Evolutionary conservation across 106 monocot genomes (phyloP), one percentile per base, ranked within the genome.

Genomic region (Acorus gramineus): DNA sequence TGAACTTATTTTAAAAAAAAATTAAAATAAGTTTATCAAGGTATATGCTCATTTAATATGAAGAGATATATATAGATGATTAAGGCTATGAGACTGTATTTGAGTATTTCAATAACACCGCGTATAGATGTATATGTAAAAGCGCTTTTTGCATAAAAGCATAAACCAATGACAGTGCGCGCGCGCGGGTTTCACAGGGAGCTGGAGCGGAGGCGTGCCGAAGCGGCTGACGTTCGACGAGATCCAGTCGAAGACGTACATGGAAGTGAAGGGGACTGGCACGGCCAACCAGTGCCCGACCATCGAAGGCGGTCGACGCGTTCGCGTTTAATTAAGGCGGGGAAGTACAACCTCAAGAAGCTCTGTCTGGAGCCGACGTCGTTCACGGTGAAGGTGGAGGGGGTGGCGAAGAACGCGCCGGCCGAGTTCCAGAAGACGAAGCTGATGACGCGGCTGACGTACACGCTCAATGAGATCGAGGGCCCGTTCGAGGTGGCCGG

Each of bases 401-500:
- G 85, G 42, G 53, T 96, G 5, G 59, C 44, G 61, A 96, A 96
- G 80, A 96, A 90, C 68, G 13, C 95, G 1, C 66, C 90, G 1
- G 71, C 87, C 0, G 95, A 90, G 56, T 96, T 96, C 85, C 90
- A 90, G 71, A 82, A 82, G 72, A 96, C 95, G 9, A 96, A 96
- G 80, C 95, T 96, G 64, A 96, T 96, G 95, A 96, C 90, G 56
- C 80, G 90, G 13, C 87, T 96, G 56, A 96, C 95, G 72, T 90
- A 96, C 90, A 96, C 90, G n/a, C 95, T 96, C 2, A 86, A 90
- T 75, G 90, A 96, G 82, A 87, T 96, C 42, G 95, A 96, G 74
- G 95, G 95, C 49, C 95, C 95, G 13, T 76, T 96, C 45, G 87
- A 96, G 57, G 90, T 93, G 51, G 71, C 81, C 53, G 2, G 86